These are phyloP conservation scores for Amaranthus tricolor DNA, from an alignment of 179 eudicot genomes.

Conservation along the genomic window DNA sequence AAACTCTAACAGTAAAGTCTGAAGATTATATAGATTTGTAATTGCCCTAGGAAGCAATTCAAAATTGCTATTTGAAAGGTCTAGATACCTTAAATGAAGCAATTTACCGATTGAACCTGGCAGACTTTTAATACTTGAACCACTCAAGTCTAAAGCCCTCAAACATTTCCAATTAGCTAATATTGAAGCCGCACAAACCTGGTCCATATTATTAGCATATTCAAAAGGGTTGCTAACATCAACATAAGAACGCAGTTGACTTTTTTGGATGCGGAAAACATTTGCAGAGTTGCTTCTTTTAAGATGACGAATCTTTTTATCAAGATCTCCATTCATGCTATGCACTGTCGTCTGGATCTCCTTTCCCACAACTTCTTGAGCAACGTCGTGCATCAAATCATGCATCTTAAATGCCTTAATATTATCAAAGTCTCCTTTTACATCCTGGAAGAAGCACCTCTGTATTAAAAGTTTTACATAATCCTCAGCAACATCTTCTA, in stretches of 20 bases:
- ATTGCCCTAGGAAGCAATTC: conserved; percentile 10
- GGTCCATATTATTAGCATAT: too few relatives aligned
- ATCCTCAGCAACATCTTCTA: conserved; percentile 18
- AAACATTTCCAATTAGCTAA: neutral
- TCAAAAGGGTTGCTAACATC: too few relatives aligned
- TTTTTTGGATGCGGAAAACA: neutral
- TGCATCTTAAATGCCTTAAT: conserved; percentile 11
- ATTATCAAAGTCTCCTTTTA: neutral
- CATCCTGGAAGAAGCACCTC: conserved; percentile 19
- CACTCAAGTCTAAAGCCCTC: neutral
- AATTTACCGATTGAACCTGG: neutral
- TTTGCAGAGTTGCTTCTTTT: neutral
- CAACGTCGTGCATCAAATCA: conserved; percentile 19
- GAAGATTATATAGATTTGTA: conserved; percentile 9
- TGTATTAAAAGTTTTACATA: conserved; percentile 3
- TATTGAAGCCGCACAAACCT: neutral
- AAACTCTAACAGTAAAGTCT: neutral
- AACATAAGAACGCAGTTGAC: neutral
- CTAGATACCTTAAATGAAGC: neutral
- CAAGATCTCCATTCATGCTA: neutral
- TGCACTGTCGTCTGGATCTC: neutral
- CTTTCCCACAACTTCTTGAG: neutral
- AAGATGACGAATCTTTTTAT: neutral
- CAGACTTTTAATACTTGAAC: neutral
- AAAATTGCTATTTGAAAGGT: neutral